Conservation (phyloP, 306 rosid species). For the Cucumis cinereus region DNA sequence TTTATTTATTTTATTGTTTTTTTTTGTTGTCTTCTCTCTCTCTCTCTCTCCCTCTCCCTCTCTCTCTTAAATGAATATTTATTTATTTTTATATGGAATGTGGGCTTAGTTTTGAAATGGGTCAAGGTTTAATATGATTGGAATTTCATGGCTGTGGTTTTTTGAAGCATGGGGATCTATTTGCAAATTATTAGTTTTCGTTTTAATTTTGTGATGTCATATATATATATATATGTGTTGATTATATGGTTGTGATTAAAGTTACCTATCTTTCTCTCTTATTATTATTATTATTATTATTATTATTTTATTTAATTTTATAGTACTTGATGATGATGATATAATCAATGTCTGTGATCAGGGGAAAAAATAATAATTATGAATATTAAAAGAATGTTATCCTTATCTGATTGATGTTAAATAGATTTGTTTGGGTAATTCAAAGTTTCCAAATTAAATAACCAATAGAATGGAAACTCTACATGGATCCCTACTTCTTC, state of each 20-base stretch:
- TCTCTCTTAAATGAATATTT: neutral
- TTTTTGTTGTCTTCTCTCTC: neutral
- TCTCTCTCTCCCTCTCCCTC: neutral
- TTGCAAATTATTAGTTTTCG: neutral
- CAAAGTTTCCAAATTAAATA: neutral
- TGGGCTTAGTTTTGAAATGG: neutral
- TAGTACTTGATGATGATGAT: neutral
- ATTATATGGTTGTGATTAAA: neutral
- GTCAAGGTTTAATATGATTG: slow-evolving; percentile 5
- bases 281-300: too few species aligned
- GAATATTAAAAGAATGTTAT: neutral
- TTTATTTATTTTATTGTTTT: neutral
- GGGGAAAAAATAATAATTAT: neutral
- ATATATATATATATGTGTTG: neutral
- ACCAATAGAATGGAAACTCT: neutral
- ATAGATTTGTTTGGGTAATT: neutral
- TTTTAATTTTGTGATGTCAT: neutral
- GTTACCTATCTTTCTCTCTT: neutral
- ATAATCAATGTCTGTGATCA: neutral
- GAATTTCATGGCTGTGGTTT: slow-evolving; percentile 5
- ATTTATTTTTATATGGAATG: neutral
- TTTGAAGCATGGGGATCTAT: neutral
- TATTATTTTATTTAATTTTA: neutral
- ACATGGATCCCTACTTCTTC: slow-evolving; percentile 7
- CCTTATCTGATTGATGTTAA: neutral